These are phyloP conservation scores for Tuber microsphaerosporum DNA, from an alignment of 495 filamentous ascomycete species.

Conservation along the genomic window DNA sequence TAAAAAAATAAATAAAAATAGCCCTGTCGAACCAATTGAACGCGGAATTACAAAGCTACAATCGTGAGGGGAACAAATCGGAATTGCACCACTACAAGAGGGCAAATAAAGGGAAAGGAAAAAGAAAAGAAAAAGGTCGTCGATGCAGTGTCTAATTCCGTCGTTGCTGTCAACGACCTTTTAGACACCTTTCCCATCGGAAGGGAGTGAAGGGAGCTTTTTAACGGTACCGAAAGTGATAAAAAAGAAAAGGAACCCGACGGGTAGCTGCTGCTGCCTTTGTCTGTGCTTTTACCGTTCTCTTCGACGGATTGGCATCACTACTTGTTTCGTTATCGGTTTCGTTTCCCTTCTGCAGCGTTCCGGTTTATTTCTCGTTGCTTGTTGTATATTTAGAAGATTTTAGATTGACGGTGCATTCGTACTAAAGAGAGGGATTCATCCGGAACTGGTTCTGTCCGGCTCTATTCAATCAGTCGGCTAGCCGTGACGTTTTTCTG, in stretches of 20 bases:
- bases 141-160: slow-evolving; percentile 1
- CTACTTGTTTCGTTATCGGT: slow-evolving; percentile 12
- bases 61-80: neutral
- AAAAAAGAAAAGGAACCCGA: neutral
- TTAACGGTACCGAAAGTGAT: neutral
- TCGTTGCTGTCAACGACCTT: slow-evolving; percentile 4
- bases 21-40: slow-evolving; percentile 16
- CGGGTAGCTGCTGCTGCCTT: slow-evolving; percentile 1
- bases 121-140: neutral
- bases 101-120: neutral
- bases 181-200: slow-evolving; percentile 4
- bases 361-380: slow-evolving; percentile 19
- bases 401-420: neutral
- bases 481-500: slow-evolving; percentile 28
- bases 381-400: slow-evolving; percentile 1
- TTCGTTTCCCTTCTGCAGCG: slow-evolving; percentile 22
- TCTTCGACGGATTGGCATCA: slow-evolving; percentile 11
- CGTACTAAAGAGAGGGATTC: neutral
- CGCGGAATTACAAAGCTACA: slow-evolving; percentile 14
- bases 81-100: neutral
- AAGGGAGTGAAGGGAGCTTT: neutral
- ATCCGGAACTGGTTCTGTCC: slow-evolving; percentile 30
- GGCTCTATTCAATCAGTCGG: slow-evolving; percentile 27
- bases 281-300: neutral
- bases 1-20: slow-evolving; percentile 8